Evolutionary conservation across 768 basidiomycete species (phyloP).

Genomic region (Pleurotus citrinopileatus): DNA sequence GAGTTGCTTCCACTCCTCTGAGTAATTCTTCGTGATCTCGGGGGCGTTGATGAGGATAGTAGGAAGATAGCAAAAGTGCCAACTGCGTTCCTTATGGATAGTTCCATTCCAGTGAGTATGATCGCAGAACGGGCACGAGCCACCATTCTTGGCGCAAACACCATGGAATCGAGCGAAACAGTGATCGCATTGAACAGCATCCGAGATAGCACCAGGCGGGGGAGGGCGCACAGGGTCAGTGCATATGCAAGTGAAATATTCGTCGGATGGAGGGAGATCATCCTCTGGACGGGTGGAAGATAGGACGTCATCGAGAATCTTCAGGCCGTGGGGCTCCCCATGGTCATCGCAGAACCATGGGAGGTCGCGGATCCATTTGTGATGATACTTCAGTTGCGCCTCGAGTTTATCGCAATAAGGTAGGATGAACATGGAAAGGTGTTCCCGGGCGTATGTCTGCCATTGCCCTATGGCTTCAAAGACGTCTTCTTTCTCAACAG

Average conservation of each 20-base stretch:
- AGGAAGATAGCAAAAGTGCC: constrained; percentile 81
- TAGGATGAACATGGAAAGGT: constrained; percentile 70
- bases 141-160: constrained; percentile 81
- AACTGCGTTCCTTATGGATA: constrained; percentile 77
- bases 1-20: constrained; percentile 75
- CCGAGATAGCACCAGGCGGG: constrained; percentile 68
- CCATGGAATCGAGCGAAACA: constrained; percentile 87
- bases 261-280: constrained; percentile 74
- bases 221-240: constrained; percentile 74
- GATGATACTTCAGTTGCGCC: constrained; percentile 61
- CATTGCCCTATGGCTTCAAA: constrained; percentile 74
- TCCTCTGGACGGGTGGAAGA: constrained; percentile 75
- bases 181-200: constrained; percentile 89
- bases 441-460: constrained; percentile 67
- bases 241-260: constrained; percentile 87
- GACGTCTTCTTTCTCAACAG: constrained; percentile 51
- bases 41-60: constrained; percentile 70
- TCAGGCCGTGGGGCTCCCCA: constrained; percentile 56
- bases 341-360: constrained; percentile 81
- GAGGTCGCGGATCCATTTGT: constrained; percentile 68
- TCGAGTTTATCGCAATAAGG: constrained; percentile 74
- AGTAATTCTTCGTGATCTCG: constrained; percentile 75
- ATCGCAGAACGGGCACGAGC: constrained; percentile 89
- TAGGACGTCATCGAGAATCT: constrained; percentile 71
- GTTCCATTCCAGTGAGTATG: constrained; percentile 90